Evolutionary conservation across 2,329 filamentous ascomycete genomes (phyloP), one percentile per base, ranked within the genome.

Genomic region (Fusarium heterosporum): DNA sequence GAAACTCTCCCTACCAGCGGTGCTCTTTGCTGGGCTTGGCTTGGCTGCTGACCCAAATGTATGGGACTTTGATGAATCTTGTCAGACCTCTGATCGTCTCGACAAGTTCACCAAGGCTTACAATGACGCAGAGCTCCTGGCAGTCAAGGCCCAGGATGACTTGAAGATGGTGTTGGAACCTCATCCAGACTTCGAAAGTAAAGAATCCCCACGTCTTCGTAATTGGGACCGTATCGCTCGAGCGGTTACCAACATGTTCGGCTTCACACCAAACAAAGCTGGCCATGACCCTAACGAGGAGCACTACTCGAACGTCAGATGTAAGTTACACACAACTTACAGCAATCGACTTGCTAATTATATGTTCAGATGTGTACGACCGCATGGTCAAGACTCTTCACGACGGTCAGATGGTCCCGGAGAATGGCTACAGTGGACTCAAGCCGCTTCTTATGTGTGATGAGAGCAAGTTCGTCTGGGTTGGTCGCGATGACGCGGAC

Each of bases 51-150:
- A 55, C 11, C 30, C 40, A 13, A 55, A 32, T 16, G 28, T 55
- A 1, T 55, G 53, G 53, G 53, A 55, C 8, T 22, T 51, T 1
- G 53, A 55, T 34, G 53, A 55, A 9, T 55, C 53, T 41, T 55
- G 53, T 6, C 46, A 55, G 34, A 52, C 46, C 4, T 9, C 53
- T 1, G 54, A 56, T 13, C 47, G 30, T 1, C 25, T 29, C 0
- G 54, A n/a, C 4, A 48, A 19, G 1, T 42, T 56, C 1, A 19
- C 22, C 0, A 53, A 53, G 8, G 47, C 54, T 0, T 56, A 56
- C 17, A 53, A 32, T 1, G 54, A 53, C 3, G 47, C 48, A 0
- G 30, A 42, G 3, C 11, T 29, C 16, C 13, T 56, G 1, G 28
- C 38, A 30, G 39, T 43, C 9, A 56, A 56, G 12, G 54, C 54